phyloP scores from a whole-genome alignment of 2,329 filamentous ascomycete species.

The Ophiostoma australiae region DNA sequence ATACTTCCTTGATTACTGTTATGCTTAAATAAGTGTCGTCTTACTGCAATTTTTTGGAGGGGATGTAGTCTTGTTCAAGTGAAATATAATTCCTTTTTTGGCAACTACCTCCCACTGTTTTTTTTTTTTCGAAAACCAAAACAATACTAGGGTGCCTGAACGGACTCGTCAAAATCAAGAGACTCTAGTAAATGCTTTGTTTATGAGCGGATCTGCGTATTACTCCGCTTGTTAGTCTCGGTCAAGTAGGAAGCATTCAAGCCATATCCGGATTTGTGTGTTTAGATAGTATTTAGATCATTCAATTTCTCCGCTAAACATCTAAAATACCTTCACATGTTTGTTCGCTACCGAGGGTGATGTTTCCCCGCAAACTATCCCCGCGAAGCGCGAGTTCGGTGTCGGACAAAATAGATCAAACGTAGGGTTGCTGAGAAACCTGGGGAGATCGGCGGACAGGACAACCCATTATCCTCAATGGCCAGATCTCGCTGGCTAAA shows the following conservation, averaged over 20 bases:
- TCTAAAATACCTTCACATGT: constrained; percentile 1
- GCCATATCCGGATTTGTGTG: neutral
- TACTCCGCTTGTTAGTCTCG: neutral
- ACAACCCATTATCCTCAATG: neutral
- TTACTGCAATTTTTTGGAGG: too few species aligned
- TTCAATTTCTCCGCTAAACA: neutral
- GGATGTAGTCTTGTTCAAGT: too few species aligned
- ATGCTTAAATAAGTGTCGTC: too few species aligned
- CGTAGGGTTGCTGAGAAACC: neutral
- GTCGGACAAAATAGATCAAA: neutral
- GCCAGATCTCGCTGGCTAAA: neutral
- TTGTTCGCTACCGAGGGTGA: constrained; percentile 13
- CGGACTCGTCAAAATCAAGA: neutral
- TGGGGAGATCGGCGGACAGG: neutral
- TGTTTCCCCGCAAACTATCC: neutral
- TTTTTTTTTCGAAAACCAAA: too few species aligned
- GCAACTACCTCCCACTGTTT: too few species aligned
- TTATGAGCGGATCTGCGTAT: neutral
- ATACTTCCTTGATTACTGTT: too few species aligned
- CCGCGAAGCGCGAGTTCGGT: neutral
- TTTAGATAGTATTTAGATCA: neutral
- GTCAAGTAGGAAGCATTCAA: neutral
- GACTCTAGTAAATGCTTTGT: neutral
- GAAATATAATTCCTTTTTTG: too few species aligned
- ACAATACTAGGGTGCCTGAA: neutral